These are phyloP conservation scores for Cryphonectria nitschkei DNA, from an alignment of 2,329 filamentous ascomycete genomes.

Conservation along the genomic window DNA sequence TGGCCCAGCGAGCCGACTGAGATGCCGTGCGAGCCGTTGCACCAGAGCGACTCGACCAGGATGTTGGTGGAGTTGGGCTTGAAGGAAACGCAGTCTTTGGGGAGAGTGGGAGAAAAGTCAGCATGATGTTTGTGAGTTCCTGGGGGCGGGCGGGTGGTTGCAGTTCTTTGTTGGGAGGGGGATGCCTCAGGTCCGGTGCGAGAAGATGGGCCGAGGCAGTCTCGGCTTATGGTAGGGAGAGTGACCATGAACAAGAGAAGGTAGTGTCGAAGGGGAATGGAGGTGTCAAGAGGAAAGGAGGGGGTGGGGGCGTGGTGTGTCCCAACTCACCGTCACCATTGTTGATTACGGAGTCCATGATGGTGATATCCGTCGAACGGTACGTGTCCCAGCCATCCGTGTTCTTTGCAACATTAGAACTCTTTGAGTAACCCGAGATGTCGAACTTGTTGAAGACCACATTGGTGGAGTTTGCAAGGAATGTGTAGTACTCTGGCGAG, in stretches of 20 bases:
- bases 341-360: slow-evolving; percentile 65
- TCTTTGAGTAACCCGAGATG: slow-evolving; percentile 58
- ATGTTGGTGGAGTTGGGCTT: slow-evolving; percentile 74
- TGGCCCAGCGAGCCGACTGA: slow-evolving; percentile 74
- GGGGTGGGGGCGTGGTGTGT: neutral
- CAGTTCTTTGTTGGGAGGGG: neutral
- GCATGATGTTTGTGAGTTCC: neutral
- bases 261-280: neutral
- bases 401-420: slow-evolving; percentile 62
- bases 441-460: slow-evolving; percentile 65
- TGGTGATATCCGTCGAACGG: slow-evolving; percentile 61
- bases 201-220: neutral
- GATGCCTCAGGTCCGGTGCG: neutral
- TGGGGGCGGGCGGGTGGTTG: neutral
- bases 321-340: slow-evolving; percentile 60
- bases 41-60: slow-evolving; percentile 67
- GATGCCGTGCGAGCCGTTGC: slow-evolving; percentile 73
- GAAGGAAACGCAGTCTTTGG: slow-evolving; percentile 71
- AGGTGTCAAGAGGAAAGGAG: neutral
- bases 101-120: neutral
- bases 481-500: slow-evolving; percentile 60
- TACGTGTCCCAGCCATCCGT: slow-evolving; percentile 67
- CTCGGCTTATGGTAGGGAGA: neutral
- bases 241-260: too few species aligned
- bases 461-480: slow-evolving; percentile 63